A percentile compares a stretch with the other conserved stretches of the same genome.
phyloP scores from a whole-genome alignment of 306 rosid species.

The Phaseolus lunatus region DNA sequence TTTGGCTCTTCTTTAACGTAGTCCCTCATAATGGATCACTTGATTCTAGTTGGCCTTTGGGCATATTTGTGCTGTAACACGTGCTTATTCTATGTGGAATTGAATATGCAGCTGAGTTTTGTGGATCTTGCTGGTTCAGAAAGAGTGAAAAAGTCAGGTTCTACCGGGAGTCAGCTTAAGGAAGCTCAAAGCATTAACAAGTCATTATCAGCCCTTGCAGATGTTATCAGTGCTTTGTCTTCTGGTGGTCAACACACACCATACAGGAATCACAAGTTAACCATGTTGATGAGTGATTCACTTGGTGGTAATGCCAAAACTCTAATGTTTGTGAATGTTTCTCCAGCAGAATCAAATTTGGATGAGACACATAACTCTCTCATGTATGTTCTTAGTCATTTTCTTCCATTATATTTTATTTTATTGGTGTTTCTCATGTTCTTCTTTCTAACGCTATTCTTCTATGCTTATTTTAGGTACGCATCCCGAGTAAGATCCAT shows the following conservation, averaged over 20 bases:
- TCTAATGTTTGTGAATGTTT: conserved; percentile 93
- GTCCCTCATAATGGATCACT: too few species aligned
- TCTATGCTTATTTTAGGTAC: conserved; percentile 59
- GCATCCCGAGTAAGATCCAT: conserved; percentile 92
- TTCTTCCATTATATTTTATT: not conserved
- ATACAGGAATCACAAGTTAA: conserved; percentile 90
- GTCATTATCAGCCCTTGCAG: conserved; percentile 94
- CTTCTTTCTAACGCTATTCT: not conserved
- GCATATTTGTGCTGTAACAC: too few species aligned
- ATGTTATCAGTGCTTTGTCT: conserved; percentile 87
- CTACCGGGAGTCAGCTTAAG: conserved; percentile 83
- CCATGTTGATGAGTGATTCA: conserved; percentile 98
- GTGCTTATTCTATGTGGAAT: conserved; percentile 28
- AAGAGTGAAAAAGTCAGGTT: conserved; percentile 94
- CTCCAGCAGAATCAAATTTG: conserved; percentile 87
- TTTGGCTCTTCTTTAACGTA: too few species aligned
- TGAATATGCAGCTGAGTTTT: conserved; percentile 76
- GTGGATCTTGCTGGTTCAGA: conserved; percentile 99
- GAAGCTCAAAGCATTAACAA: conserved; percentile 99
- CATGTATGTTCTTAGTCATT: conserved; percentile 58
- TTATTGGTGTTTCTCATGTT: not conserved
- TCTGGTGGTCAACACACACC: conserved; percentile 88
- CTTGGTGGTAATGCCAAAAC: conserved; percentile 98
- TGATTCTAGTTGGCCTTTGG: too few species aligned
- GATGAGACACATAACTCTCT: conserved; percentile 95